Conservation (phyloP, 106 monocot species). For the Hemerocallis citrina region DNA sequence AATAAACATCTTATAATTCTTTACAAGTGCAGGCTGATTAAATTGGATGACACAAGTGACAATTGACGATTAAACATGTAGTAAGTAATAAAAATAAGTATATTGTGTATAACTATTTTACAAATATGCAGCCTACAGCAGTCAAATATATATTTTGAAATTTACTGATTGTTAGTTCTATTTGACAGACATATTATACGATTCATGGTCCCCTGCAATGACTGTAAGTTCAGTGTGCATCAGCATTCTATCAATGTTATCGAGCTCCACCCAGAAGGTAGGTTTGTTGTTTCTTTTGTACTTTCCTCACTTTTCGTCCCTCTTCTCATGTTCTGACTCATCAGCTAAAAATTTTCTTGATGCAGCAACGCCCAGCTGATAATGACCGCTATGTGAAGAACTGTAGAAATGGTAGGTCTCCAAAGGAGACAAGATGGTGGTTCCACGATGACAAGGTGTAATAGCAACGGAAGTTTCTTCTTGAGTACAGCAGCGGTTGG, state of each 20-base stretch:
- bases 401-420: slow-evolving; percentile 56
- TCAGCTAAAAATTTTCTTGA: background rate
- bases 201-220: slow-evolving; percentile 31
- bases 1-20: too few relatives aligned
- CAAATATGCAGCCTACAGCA: background rate
- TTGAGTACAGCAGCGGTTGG: background rate
- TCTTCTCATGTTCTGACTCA: background rate
- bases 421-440: slow-evolving; percentile 73
- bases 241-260: slow-evolving; percentile 28
- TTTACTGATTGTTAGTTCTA: background rate
- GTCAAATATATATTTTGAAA: too few relatives aligned
- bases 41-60: too few relatives aligned
- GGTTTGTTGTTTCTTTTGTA: too few relatives aligned
- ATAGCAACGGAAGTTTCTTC: background rate
- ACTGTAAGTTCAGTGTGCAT: slow-evolving; percentile 25
- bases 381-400: slow-evolving; percentile 65
- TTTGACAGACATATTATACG: slow-evolving; percentile 26
- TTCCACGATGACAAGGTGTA: slow-evolving; percentile 63
- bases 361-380: slow-evolving; percentile 59
- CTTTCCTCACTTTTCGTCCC: background rate
- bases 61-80: too few relatives aligned
- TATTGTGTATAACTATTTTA: background rate
- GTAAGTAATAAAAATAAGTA: too few relatives aligned
- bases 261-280: slow-evolving; percentile 20
- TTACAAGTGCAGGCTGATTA: too few relatives aligned